Evolutionary conservation across 768 basidiomycete species (phyloP).

Genomic region (Russula foetens): DNA sequence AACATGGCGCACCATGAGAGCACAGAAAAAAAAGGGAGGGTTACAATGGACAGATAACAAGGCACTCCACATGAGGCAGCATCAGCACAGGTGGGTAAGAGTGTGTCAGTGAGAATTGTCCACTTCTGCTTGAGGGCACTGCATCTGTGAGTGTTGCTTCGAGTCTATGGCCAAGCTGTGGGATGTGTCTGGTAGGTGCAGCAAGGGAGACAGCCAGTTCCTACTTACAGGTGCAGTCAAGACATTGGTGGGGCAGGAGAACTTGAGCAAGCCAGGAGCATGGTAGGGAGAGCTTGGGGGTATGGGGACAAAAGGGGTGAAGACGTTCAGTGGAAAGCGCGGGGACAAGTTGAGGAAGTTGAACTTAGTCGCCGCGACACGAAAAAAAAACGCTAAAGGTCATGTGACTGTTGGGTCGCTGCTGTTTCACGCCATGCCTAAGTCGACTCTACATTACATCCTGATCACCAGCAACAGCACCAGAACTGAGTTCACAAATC

Average conservation of each 20-base stretch:
- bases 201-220: not conserved
- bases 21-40: too few relatives aligned
- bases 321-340: conserved; percentile 47
- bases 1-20: too few relatives aligned
- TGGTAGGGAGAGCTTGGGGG: conserved; percentile 27
- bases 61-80: conserved; percentile 23
- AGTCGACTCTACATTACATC: too few relatives aligned
- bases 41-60: too few relatives aligned
- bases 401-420: too few relatives aligned
- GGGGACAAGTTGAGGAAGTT: too few relatives aligned
- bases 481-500: conserved; percentile 67
- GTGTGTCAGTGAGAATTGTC: conserved; percentile 23
- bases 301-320: conserved; percentile 30
- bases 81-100: conserved; percentile 32
- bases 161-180: conserved; percentile 23
- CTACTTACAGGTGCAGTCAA: conserved; percentile 9
- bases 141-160: conserved; percentile 27
- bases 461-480: too few relatives aligned
- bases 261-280: conserved; percentile 28
- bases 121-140: conserved; percentile 5
- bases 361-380: too few relatives aligned
- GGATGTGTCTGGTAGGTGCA: conserved; percentile 2
- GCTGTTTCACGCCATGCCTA: too few relatives aligned
- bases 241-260: conserved; percentile 29
- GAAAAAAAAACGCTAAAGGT: too few relatives aligned